Evolutionary conservation across 192 early-diverging fungal genomes (phyloP).

Genomic region (Thamnidium elegans): DNA sequence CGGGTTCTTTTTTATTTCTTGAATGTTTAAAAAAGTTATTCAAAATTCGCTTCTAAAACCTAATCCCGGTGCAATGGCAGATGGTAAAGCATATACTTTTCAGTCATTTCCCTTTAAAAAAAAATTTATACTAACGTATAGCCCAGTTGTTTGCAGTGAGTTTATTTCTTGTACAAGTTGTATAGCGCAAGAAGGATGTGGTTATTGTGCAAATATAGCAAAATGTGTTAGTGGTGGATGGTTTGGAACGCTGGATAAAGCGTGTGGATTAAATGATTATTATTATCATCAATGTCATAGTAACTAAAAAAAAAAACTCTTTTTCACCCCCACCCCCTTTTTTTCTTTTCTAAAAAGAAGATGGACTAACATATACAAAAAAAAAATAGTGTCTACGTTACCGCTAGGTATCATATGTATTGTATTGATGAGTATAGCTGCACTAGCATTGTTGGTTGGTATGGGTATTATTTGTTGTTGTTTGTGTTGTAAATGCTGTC

Average conservation of each 20-base stretch:
- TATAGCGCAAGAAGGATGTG: slow-evolving; percentile 18
- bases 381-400: slow-evolving; percentile 10
- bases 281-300: slow-evolving; percentile 20
- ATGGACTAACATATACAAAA: background rate
- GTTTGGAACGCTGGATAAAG: slow-evolving; percentile 16
- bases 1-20: no score
- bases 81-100: no score
- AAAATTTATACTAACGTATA: no score
- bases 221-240: slow-evolving; percentile 11
- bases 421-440: slow-evolving; percentile 2
- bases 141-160: slow-evolving; percentile 9
- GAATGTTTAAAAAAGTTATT: no score
- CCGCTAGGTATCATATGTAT: background rate
- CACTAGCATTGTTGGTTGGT: background rate
- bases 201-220: slow-evolving; percentile 9
- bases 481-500: slow-evolving; percentile 2
- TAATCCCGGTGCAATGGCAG: no score
- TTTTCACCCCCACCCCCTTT: background rate
- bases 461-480: background rate
- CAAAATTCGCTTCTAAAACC: no score
- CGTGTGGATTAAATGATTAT: slow-evolving; percentile 9
- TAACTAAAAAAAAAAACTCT: background rate
- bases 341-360: background rate
- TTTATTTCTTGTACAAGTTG: background rate
- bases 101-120: no score